Evolutionary conservation across 2,329 filamentous ascomycete genomes (phyloP).

Genomic region (Botryosphaeria agaves): DNA sequence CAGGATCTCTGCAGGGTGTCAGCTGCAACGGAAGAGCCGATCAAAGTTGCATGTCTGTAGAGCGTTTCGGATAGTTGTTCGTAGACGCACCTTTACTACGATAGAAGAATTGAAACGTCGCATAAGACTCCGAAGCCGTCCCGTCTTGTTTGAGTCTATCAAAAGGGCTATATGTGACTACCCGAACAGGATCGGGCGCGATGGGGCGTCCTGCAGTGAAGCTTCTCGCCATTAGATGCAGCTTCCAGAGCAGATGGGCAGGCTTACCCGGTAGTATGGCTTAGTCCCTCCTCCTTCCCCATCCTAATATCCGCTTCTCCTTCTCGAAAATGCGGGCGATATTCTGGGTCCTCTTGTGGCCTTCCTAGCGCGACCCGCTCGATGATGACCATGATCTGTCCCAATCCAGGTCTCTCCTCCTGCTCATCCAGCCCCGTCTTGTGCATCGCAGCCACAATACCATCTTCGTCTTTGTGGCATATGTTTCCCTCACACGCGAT

Average conservation of each 20-base stretch:
- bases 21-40: too few species aligned
- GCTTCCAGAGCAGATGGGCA: not conserved
- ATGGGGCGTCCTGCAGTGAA: not conserved
- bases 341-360: conserved; percentile 2
- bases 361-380: conserved; percentile 4
- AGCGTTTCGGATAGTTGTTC: not conserved
- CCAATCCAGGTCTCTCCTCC: conserved; percentile 2
- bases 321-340: not conserved
- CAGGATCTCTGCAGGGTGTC: not conserved
- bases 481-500: not conserved
- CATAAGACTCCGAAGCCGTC: conserved; percentile 2
- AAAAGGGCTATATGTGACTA: conserved; percentile 1
- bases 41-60: not conserved
- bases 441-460: conserved; percentile 5
- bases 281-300: not conserved
- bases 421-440: conserved; percentile 2
- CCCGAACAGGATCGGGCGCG: not conserved
- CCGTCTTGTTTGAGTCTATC: not conserved
- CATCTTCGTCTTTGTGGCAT: conserved; percentile 4
- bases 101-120: conserved; percentile 3
- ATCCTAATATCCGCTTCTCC: conserved; percentile 2
- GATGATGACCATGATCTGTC: conserved; percentile 7
- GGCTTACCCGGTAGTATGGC: not conserved
- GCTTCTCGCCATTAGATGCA: not conserved
- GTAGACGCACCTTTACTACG: conserved; percentile 2